Percentiles rank a stretch among this genome's conserved stretches.
Conservation (phyloP, 192 early-diverging fungal species). For the Coemansia sp. region DNA sequence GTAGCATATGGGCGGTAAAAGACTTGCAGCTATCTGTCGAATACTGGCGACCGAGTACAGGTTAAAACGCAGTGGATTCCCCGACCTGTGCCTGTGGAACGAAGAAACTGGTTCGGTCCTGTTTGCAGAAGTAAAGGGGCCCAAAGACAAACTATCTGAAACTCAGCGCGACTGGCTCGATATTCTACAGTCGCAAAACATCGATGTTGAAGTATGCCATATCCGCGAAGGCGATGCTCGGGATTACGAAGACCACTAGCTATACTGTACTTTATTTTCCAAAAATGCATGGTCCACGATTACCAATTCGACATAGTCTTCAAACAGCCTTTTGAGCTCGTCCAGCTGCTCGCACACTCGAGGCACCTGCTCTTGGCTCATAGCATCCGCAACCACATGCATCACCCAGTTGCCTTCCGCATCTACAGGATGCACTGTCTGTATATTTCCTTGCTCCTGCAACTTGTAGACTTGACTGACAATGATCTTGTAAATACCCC, state of each 20-base stretch:
- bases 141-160: slow-evolving; percentile 65
- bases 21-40: slow-evolving; percentile 59
- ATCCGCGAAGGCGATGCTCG: slow-evolving; percentile 48
- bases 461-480: slow-evolving; percentile 62
- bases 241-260: slow-evolving; percentile 11
- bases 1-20: slow-evolving; percentile 59
- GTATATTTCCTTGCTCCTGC: slow-evolving; percentile 51
- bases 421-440: slow-evolving; percentile 47
- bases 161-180: slow-evolving; percentile 71
- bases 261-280: slow-evolving; percentile 31
- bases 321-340: slow-evolving; percentile 53
- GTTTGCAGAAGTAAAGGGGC: slow-evolving; percentile 72
- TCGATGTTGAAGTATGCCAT: slow-evolving; percentile 64
- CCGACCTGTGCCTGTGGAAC: slow-evolving; percentile 71
- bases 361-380: slow-evolving; percentile 54
- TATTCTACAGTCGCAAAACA: slow-evolving; percentile 50
- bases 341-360: slow-evolving; percentile 50
- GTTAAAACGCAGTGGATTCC: slow-evolving; percentile 63
- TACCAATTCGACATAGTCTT: slow-evolving; percentile 56
- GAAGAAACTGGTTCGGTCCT: slow-evolving; percentile 50
- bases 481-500: slow-evolving; percentile 55
- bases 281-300: slow-evolving; percentile 53
- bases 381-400: slow-evolving; percentile 56
- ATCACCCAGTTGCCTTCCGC: slow-evolving; percentile 59
- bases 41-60: slow-evolving; percentile 63